Base-by-base conservation (phyloP, 306 rosid species). In the Gastrolobium villosum region DNA sequence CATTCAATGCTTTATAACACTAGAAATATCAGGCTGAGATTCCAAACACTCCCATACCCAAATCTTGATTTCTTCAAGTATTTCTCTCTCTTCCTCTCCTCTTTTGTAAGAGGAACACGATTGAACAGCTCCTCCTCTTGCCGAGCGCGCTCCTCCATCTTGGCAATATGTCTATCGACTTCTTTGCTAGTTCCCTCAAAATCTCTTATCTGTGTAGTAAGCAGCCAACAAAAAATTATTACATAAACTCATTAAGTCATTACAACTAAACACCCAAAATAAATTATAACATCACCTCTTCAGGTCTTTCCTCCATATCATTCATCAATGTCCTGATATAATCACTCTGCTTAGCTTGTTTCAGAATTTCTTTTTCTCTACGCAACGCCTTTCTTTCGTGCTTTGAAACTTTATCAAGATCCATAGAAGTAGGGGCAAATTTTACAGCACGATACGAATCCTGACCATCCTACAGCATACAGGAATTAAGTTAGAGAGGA, bases 71-170 rank as follows among this genome's bases (percentile, higher is more conserved):
- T 92, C 87, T 88, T 85, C 36, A 95, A 57, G 83, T 86, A 78
- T 82, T 90, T 95, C 71, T 87, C 89, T 84, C 79, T 89, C 86
- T 84, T 91, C 73, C 88, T 95, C 82, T 95, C 99, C 63, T 72
- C 65, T 89, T 72, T 93, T 1, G 96, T 77, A 74, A 91, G 79
- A 70, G 97, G 98, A 69, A 87, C 93, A 77, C 96, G 98, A 39
- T 57, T 90, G 64, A 93, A 95, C 43, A 86, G 83, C 36, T 91
- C 94, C 84, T 93, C 98, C 87, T 95, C 98, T 81, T 82, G 86
- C 63, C 70, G 88, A 34, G 90, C 88, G n/a, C 90, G 93, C 55
- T 87, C 88, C 8, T 93, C 96, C 88, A 81, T 56, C 85, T 90
- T 87, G 68, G 86, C 88, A 80, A 85, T 75, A 65, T 82, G 80